These are phyloP conservation scores for Malus fusca DNA, from an alignment of 306 rosid genomes.

Conservation along the genomic window DNA sequence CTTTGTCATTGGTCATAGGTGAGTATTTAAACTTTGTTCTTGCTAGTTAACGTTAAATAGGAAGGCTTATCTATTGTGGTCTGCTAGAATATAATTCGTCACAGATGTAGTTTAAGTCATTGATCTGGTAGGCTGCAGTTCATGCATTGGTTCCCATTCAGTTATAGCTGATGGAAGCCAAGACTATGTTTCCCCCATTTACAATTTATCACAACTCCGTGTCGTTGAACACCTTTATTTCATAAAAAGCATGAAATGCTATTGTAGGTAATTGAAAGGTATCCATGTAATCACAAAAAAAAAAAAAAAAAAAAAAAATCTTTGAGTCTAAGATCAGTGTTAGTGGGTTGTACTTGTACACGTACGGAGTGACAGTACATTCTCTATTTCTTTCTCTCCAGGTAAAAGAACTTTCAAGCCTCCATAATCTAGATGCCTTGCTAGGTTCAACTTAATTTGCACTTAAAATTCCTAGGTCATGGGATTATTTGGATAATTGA, in stretches of 20 bases:
- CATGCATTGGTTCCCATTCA: not conserved
- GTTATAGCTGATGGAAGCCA: not conserved
- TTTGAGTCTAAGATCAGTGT: not conserved
- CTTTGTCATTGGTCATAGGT: constrained; percentile 97
- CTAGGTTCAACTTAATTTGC: not conserved
- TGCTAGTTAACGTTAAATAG: not conserved
- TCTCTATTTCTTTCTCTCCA: not conserved
- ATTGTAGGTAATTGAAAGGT: not conserved
- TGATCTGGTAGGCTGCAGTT: not conserved
- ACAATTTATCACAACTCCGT: not conserved
- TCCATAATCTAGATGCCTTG: not conserved
- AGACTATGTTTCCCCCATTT: not conserved
- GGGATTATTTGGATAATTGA: not conserved
- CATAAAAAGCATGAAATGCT: not conserved
- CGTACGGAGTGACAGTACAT: not conserved
- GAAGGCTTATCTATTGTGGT: not conserved
- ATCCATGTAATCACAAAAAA: not conserved
- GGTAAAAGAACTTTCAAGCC: not conserved
- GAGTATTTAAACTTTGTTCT: constrained; percentile 11
- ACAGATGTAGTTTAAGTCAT: not conserved
- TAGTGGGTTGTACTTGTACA: not conserved
- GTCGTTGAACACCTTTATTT: not conserved
- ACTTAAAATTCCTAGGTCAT: not conserved
- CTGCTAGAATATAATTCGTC: not conserved
- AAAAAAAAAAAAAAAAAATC: too few relatives aligned